These are phyloP conservation scores for Neocallimastix lanati DNA, from an alignment of 192 early-diverging fungal species.

Conservation along the genomic window DNA sequence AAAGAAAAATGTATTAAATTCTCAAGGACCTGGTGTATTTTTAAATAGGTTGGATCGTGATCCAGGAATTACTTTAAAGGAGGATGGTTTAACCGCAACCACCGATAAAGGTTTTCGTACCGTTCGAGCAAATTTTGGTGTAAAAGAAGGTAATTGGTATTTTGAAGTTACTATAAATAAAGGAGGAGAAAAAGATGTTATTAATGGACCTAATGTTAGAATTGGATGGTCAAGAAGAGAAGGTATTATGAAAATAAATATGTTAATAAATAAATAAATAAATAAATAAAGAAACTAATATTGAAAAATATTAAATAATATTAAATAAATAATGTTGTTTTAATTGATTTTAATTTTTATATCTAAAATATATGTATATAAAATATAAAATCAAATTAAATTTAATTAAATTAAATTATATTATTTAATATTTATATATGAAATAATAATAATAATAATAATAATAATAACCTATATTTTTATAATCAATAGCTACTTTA, in stretches of 20 bases:
- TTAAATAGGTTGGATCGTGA: conserved; percentile 37
- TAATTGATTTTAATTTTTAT: no score
- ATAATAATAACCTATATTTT: no score
- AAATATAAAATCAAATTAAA: no score
- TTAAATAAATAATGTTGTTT: no score
- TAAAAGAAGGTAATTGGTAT: conserved; percentile 40
- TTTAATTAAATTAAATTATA: no score
- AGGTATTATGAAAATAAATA: conserved; percentile 27
- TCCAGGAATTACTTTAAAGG: conserved; percentile 29
- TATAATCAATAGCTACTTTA: conserved; percentile 7
- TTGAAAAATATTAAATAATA: no score
- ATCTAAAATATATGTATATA: no score
- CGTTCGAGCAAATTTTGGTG: conserved; percentile 35
- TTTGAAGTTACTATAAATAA: conserved; percentile 33
- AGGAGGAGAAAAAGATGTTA: conserved; percentile 16
- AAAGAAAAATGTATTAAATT: conserved; percentile 17
- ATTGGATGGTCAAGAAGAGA: conserved; percentile 1
- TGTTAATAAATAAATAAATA: no score
- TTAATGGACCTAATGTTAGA: background rate
- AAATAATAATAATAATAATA: background rate
- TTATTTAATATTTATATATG: conserved; percentile 30
- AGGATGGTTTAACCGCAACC: conserved; percentile 34
- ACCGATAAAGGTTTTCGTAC: conserved; percentile 45
- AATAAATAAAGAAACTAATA: no score
- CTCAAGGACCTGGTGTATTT: conserved; percentile 14